These are phyloP conservation scores for Emergomyces africanus DNA, from an alignment of 2,329 filamentous ascomycete species.

Conservation along the genomic window DNA sequence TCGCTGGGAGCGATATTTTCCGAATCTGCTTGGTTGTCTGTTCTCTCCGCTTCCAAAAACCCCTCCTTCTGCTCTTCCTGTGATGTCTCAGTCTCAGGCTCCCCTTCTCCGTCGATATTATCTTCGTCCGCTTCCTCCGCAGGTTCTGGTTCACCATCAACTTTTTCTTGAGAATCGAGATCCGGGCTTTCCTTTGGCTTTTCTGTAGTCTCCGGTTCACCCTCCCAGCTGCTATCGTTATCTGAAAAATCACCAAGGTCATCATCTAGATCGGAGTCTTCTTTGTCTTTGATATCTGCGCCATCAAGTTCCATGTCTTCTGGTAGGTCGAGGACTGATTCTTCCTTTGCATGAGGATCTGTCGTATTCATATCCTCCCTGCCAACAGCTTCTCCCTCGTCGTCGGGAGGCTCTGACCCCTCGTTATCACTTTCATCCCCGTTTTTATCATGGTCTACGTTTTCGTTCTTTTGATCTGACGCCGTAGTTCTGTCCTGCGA, in stretches of 20 bases:
- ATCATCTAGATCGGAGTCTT: conserved; percentile 39
- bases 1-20: conserved; percentile 39
- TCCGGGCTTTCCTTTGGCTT: conserved; percentile 15
- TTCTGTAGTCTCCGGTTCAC: conserved; percentile 13
- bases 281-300: conserved; percentile 42
- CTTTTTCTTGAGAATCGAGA: conserved; percentile 23
- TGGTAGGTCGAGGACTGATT: conserved; percentile 69
- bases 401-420: conserved; percentile 35
- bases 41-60: conserved; percentile 33
- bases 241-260: conserved; percentile 37
- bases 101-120: conserved; percentile 31
- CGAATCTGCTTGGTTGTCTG: conserved; percentile 39
- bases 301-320: conserved; percentile 79
- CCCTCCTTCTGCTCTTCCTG: conserved; percentile 42
- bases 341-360: conserved; percentile 67
- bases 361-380: conserved; percentile 51
- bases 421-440: conserved; percentile 47
- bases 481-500: conserved; percentile 49
- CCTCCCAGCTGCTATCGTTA: conserved; percentile 23
- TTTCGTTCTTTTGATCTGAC: conserved; percentile 42
- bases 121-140: conserved; percentile 23
- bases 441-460: conserved; percentile 41
- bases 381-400: conserved; percentile 50
- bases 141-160: conserved; percentile 24
- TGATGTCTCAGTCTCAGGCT: conserved; percentile 16